Evolutionary conservation across 352 stramenopile genomes (phyloP), one percentile per base, ranked within the genome.

Genomic region (Pythium phragmitis): DNA sequence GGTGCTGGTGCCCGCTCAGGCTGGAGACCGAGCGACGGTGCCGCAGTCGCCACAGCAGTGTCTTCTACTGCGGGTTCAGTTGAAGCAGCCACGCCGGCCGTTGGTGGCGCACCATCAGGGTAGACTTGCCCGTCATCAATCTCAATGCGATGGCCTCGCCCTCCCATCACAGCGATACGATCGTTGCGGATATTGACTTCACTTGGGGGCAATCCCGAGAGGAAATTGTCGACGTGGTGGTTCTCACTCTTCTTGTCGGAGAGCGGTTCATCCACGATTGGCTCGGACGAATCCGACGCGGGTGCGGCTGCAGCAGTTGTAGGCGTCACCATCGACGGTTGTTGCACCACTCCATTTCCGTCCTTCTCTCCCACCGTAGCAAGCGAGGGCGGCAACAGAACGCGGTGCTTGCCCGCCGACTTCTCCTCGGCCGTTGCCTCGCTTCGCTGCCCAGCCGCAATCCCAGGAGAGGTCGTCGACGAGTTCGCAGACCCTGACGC

Each of bases 151-250:
- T 96, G 88, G 9, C 88, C 89, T 67, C 94, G 80, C 26, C 94
- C 94, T 43, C 94, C 92, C 79, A 98, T 89, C 11, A 98, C 86
- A 43, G 94, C 97, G 60, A 98, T 95, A 19, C 84, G 71, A 36
- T 77, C 83, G 63, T 96, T 97, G 53, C 91, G 91, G 45, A 97
- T 98, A 46, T 92, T 92, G 43, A 77, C 86, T 75, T 98, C 94
- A 42, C 79, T 96, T 34, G 93, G 88, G 43, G 89, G 92, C 74
- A 98, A 88, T 23, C 76, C 85, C 66, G 85, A 75, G 58, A 96
- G 72, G 63, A 92, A 83, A 43, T 82, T 68, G 75, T 96, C 82
- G 72, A 92, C 79, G 42, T 88, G 70, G 21, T 78, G 63, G 33
- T 80, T 77, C 13, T 56, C 68, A 43, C 75, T 67, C 52, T 81